A percentile compares a stretch with the other conserved stretches of the same genome.
These are phyloP conservation scores for Gaertneriomyces semiglobifer DNA, from an alignment of 192 early-diverging fungal species.

Conservation along the genomic window DNA sequence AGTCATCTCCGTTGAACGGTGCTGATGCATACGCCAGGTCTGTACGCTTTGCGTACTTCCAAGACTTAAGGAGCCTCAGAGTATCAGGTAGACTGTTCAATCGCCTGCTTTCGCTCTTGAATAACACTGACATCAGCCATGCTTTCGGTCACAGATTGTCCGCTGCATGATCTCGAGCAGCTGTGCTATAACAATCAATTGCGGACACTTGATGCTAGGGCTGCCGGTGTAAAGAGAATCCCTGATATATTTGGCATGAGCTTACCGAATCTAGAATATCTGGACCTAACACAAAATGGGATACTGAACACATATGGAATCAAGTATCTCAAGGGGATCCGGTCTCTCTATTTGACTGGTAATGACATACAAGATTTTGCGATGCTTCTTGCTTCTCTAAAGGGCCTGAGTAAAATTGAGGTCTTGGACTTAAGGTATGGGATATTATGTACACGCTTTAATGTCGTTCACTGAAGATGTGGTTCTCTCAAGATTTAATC, in stretches of 20 bases:
- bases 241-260: not conserved
- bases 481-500: constrained; percentile 21
- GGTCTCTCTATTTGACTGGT: constrained; percentile 8
- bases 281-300: constrained; percentile 22
- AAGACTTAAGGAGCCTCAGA: too few relatives aligned
- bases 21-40: too few relatives aligned
- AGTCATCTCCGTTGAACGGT: too few relatives aligned
- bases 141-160: not conserved
- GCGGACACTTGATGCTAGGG: not conserved
- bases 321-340: constrained; percentile 10
- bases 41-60: too few relatives aligned
- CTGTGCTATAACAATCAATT: constrained; percentile 11
- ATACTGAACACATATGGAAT: constrained; percentile 9
- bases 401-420: constrained; percentile 5
- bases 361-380: constrained; percentile 24
- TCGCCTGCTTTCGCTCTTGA: too few relatives aligned
- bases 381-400: not conserved
- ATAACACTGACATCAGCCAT: too few relatives aligned
- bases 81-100: too few relatives aligned
- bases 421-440: constrained; percentile 29
- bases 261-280: constrained; percentile 14
- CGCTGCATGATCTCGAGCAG: not conserved
- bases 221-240: constrained; percentile 9
- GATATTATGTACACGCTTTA: not conserved
- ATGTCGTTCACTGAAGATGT: not conserved